Evolutionary conservation across 1,284 basidiomycete species (phyloP), one percentile per base, ranked within the genome.

Genomic region (Phylloporus sp.): DNA sequence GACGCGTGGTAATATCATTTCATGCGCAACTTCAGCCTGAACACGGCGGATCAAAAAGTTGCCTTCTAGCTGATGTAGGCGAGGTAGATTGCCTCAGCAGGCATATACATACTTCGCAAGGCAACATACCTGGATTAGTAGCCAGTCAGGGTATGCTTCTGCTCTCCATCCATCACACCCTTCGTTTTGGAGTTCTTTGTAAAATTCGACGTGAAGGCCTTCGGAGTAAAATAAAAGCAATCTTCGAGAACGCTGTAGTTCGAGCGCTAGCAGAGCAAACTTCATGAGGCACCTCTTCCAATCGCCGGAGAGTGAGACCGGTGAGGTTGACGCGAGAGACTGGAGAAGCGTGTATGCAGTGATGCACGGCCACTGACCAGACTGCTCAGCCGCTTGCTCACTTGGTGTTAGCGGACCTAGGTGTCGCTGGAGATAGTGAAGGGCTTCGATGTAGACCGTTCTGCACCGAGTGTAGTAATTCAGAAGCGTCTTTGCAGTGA

Each of bases 61-160:
- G 14, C 39, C 25, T 27, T 59, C 25, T 3, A 59, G 25, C 58
- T 59, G 7, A 39, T 27, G 12, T 14, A 39, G 37, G 10, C 37
- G 14, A 39, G 37, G 37, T 39, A 10, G 11, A 39, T 39, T 10
- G 14, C 10, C 11, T 39, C 37, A 39, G 37, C 37, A 14, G 14
- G 14, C 14, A 39, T 41, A 41, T 41, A 41, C 7, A 41, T 14
- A 14, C 41, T 5, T 17, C 41, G 19, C 14, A 14, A 15, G 41
- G 27, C 20, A 60, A 41, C 59, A 43, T 4, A 84, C 82, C 78
- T 85, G 84, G 27, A 85, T 78, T 27, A 85, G 69, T 2, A 85
- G 73, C 85, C 85, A 86, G 65, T 84, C 83, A 2, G 77, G 68
- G 59, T 77, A 61, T 20, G 43, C 43, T 23, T 70, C 62, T 8